Percentiles rank a stretch among this genome's conserved stretches.
phyloP scores from a whole-genome alignment of 2,329 filamentous ascomycete species.

The Elsinoe australis region DNA sequence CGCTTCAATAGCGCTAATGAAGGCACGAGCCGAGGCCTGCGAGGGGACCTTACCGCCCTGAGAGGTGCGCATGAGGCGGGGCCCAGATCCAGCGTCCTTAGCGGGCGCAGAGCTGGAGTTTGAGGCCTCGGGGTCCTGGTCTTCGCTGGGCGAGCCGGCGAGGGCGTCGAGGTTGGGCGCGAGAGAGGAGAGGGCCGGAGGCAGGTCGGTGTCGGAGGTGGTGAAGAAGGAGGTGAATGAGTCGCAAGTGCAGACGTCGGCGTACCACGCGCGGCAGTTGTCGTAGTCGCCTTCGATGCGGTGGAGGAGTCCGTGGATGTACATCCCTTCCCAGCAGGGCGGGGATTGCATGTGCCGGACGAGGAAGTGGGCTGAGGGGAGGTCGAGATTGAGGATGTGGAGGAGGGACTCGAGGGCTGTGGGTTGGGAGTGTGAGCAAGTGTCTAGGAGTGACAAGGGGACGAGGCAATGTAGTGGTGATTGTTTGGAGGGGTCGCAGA shows the following conservation, averaged over 20 bases:
- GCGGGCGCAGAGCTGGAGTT: no score
- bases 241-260: slow-evolving; percentile 36
- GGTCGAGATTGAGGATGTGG: slow-evolving; percentile 46
- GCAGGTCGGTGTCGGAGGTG: slow-evolving; percentile 20
- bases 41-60: slow-evolving; percentile 18
- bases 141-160: background rate
- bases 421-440: slow-evolving; percentile 36
- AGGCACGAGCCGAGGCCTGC: slow-evolving; percentile 23
- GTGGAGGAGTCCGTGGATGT: slow-evolving; percentile 45
- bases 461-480: slow-evolving; percentile 16
- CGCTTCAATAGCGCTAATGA: slow-evolving; percentile 34
- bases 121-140: slow-evolving; percentile 4
- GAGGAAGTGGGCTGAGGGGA: slow-evolving; percentile 46
- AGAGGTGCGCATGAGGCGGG: background rate
- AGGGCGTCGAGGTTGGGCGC: slow-evolving; percentile 11
- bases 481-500: slow-evolving; percentile 22
- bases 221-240: slow-evolving; percentile 32
- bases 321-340: slow-evolving; percentile 46
- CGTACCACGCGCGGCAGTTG: slow-evolving; percentile 44
- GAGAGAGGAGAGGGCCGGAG: slow-evolving; percentile 19
- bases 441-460: slow-evolving; percentile 22
- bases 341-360: slow-evolving; percentile 45
- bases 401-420: slow-evolving; percentile 42
- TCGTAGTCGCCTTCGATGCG: slow-evolving; percentile 45
- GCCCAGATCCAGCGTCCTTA: no score